These are phyloP conservation scores for Catharanthus roseus DNA, from an alignment of 257 asterid genomes.

Conservation along the genomic window DNA sequence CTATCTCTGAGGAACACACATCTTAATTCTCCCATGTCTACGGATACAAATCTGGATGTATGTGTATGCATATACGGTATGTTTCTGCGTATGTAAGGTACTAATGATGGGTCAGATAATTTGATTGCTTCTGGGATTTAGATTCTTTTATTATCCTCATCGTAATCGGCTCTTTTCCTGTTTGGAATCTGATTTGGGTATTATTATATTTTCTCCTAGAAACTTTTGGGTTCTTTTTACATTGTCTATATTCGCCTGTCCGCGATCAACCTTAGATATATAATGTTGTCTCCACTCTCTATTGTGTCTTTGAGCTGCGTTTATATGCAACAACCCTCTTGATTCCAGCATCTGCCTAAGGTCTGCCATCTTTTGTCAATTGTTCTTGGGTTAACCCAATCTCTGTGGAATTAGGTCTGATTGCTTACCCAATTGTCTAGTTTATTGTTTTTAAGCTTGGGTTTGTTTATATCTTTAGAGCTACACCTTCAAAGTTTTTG, in stretches of 20 bases:
- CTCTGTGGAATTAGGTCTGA: background rate
- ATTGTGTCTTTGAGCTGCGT: background rate
- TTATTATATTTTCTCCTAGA: background rate
- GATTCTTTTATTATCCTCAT: conserved; percentile 12
- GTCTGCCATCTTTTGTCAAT: background rate
- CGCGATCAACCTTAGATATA: background rate
- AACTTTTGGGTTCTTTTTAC: background rate
- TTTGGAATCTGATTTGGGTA: conserved; percentile 12
- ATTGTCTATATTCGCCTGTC: background rate
- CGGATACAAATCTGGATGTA: conserved; percentile 4
- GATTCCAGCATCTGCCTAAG: background rate
- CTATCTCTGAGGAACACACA: background rate
- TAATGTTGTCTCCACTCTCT: background rate
- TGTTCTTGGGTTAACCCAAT: background rate
- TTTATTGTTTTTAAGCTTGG: conserved; percentile 2
- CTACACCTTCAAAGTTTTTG: conserved; percentile 14
- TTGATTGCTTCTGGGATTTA: conserved; percentile 12
- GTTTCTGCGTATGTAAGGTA: background rate
- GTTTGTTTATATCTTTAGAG: conserved; percentile 3
- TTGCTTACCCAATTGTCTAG: background rate
- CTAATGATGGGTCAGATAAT: background rate
- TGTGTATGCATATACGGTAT: background rate
- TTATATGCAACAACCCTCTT: background rate
- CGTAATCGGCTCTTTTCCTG: background rate
- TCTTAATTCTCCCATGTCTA: background rate